Evolutionary conservation across 177 flowering plant species (phyloP), one percentile per base, ranked within the genome.

Genomic region (Telopea speciosissima): DNA sequence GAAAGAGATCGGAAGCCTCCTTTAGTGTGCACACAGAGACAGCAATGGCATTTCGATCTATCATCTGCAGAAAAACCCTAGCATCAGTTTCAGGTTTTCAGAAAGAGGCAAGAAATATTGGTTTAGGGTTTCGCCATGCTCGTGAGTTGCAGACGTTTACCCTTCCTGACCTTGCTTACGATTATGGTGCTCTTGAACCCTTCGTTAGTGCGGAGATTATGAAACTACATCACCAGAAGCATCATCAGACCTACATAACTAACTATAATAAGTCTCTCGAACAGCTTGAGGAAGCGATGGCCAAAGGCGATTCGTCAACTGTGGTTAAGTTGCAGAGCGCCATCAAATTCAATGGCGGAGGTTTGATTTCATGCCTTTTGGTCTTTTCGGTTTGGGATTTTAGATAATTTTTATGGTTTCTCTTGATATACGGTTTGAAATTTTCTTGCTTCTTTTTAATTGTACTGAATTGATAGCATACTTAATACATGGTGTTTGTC

Each of bases 271-370:
- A 86, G 62, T 93, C 97, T 17, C 88, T 92, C 22, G 96, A 91
- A 83, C 90, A 86, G 83, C 92, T 93, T 68, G 70, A 86, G 3
- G 84, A 72, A 1, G 96, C 97, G 33, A 74, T 86, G 61, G 36
- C 60, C 61, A 89, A 87, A 67, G 92, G 91, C 24, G 97, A 92
- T 66, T 40, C 93, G 5, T 62, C 88, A 21, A 68, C 90, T 56
- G 86, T 83, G 44, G 97, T 88, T 62, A 83, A 83, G 72, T 68
- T 95, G 82, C 97, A 95, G 81, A 78, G 89, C 74, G 94, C 98
- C 74, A 82, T 95, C 85, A 95, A 91, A 76, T 95, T 95, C 85
- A 93, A 95, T 59, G 99, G 99, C 76, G 99, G 99, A 91, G 99
- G 97, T 95, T 56, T 17, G 22, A 5, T 65, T 25, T 60, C 22